phyloP scores from a whole-genome alignment of 2,329 filamentous ascomycete genomes.

The Talaromyces sp. region DNA sequence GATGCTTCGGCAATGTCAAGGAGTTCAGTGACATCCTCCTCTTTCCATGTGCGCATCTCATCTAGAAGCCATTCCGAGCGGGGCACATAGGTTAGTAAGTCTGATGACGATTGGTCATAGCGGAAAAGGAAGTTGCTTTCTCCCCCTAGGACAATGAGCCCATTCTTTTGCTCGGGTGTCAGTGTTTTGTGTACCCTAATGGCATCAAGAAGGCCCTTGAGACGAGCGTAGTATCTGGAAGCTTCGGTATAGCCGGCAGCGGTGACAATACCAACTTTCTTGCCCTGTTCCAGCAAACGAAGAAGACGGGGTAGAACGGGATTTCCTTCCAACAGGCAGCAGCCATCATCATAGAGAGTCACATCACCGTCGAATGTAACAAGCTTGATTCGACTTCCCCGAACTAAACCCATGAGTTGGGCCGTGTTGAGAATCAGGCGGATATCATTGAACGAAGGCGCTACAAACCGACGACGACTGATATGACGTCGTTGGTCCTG shows the following conservation, averaged over 20 bases:
- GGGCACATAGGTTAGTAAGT: slow-evolving; percentile 61
- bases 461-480: slow-evolving; percentile 84
- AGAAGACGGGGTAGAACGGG: slow-evolving; percentile 66
- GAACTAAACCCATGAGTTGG: slow-evolving; percentile 85
- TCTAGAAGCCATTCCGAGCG: slow-evolving; percentile 55
- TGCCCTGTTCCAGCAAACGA: slow-evolving; percentile 68
- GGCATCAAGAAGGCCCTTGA: slow-evolving; percentile 80
- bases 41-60: slow-evolving; percentile 44
- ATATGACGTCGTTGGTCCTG: slow-evolving; percentile 84
- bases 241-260: slow-evolving; percentile 91
- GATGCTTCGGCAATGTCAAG: slow-evolving; percentile 84
- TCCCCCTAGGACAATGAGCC: slow-evolving; percentile 86
- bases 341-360: slow-evolving; percentile 87
- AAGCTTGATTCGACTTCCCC: slow-evolving; percentile 64
- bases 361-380: slow-evolving; percentile 98
- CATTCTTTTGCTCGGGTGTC: slow-evolving; percentile 62
- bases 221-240: slow-evolving; percentile 75
- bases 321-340: slow-evolving; percentile 67
- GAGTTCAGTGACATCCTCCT: slow-evolving; percentile 70
- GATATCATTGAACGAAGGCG: slow-evolving; percentile 95
- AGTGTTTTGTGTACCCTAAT: slow-evolving; percentile 59
- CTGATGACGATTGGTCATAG: slow-evolving; percentile 59
- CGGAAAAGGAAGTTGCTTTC: slow-evolving; percentile 94
- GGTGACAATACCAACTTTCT: slow-evolving; percentile 90
- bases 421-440: slow-evolving; percentile 90